Evolutionary conservation across 1,284 basidiomycete genomes (phyloP), one percentile per base, ranked within the genome.

Genomic region (Cryptococcus amylolentus): DNA sequence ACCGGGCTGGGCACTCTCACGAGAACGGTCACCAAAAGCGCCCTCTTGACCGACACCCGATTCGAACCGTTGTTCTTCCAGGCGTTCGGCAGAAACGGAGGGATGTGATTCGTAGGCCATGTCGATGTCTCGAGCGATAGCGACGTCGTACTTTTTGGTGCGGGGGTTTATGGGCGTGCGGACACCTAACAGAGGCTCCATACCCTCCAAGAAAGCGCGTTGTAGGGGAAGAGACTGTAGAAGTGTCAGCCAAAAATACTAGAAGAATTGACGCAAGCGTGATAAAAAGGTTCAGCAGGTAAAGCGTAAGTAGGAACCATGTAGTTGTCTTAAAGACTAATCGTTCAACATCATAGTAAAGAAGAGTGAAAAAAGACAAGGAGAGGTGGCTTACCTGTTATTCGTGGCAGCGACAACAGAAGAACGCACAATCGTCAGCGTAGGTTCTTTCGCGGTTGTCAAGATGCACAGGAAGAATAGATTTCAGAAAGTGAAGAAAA

Each of bases 401-500:
- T 38, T 16, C 35, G 37, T 50, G 42, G 12, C 35, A 56, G 16
- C 28, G 12, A 40, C 16, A 39, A 23, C 46, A 38, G 41, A 52
- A 28, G 51, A 37, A 57, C 44, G 56, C 51, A 42, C 35, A 49
- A 48, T 48, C 37, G 63, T 67, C 60, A 70, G 65, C 68, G 20
- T 23, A 35, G 13, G 27, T 45, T 42, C 44, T 18, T 49, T 50
- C 37, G 38, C 28, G 20, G 38, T 31, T 16, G 28, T 44, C 23
- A 50, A 27, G n/a, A 41, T 8, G 43, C 10, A 47, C 53, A 43
- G 53, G 53, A 23, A 46, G 41, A 54, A 48, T 31, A 2, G 18
- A 51, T 62, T 56, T 77, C 76, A 77, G 76, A 71, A 77, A 76
- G 74, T 77, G 76, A 77, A 76, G 74, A 76, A 74, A 75, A 68